phyloP scores from a whole-genome alignment of 2,329 filamentous ascomycete species.

The Aquanectria penicillioides region DNA sequence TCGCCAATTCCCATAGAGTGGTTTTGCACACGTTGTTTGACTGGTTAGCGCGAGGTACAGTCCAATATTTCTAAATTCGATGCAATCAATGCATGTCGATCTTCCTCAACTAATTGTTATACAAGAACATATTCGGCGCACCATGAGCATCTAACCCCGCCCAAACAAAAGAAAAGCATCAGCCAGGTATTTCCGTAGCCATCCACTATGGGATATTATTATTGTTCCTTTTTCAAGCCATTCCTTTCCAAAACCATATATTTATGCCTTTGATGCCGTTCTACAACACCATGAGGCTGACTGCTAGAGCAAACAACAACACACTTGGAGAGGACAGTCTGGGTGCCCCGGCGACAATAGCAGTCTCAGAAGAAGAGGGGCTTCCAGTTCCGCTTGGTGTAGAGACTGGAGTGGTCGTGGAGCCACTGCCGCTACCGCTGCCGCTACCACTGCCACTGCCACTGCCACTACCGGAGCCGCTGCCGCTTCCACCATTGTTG shows the following conservation, averaged over 20 bases:
- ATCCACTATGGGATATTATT: too few relatives aligned
- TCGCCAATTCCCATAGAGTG: too few relatives aligned
- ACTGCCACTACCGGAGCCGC: conserved; percentile 32
- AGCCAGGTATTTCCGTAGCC: too few relatives aligned
- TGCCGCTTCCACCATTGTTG: conserved; percentile 34
- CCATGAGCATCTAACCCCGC: neutral
- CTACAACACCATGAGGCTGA: conserved; percentile 55
- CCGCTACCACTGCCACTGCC: conserved; percentile 14
- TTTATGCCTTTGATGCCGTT: conserved; percentile 3
- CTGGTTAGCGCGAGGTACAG: too few relatives aligned
- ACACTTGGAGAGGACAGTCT: conserved; percentile 53
- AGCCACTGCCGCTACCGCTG: conserved; percentile 19
- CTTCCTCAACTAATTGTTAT: neutral
- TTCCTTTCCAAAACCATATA: conserved; percentile 1
- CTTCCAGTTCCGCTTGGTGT: conserved; percentile 35
- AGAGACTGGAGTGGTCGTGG: conserved; percentile 24
- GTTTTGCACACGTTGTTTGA: too few relatives aligned
- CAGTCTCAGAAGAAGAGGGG: conserved; percentile 28
- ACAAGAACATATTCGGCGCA: neutral
- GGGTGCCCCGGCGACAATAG: conserved; percentile 36
- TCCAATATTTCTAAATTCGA: conserved; percentile 1
- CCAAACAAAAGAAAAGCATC: too few relatives aligned
- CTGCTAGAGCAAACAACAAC: conserved; percentile 55
- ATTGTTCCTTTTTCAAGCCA: conserved; percentile 25
- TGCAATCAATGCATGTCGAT: neutral